These are phyloP conservation scores for Colletotrichum australisinense DNA, from an alignment of 2,329 filamentous ascomycete species.

Conservation along the genomic window DNA sequence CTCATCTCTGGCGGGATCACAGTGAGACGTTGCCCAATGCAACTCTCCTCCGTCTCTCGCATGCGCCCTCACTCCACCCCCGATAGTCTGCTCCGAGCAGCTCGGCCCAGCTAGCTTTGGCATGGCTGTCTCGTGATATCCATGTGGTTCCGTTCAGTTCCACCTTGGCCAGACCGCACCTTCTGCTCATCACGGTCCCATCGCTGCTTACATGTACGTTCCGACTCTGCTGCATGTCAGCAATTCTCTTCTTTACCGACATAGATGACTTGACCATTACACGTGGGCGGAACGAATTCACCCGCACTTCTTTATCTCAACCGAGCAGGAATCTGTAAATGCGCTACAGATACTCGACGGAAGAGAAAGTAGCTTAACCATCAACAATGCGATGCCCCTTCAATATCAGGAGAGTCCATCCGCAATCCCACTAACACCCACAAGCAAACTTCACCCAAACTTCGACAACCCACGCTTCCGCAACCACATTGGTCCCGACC, in stretches of 20 bases:
- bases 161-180: constrained; percentile 8
- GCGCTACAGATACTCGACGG: neutral
- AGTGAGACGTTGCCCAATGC: constrained; percentile 31
- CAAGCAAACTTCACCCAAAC: neutral
- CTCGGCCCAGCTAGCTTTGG: neutral
- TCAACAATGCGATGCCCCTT: neutral
- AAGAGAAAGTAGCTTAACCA: neutral
- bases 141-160: neutral
- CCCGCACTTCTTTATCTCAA: neutral
- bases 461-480: constrained; percentile 15
- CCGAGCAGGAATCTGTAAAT: neutral
- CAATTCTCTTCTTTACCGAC: neutral
- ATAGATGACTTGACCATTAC: neutral
- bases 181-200: constrained; percentile 19
- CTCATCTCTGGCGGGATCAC: neutral
- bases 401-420: neutral
- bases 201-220: constrained; percentile 13
- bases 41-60: constrained; percentile 18
- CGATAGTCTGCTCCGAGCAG: neutral
- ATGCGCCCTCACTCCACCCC: constrained; percentile 9
- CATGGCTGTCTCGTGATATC: constrained; percentile 4
- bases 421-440: neutral
- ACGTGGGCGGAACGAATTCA: no score
- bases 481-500: constrained; percentile 23
- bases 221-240: constrained; percentile 17